phyloP scores from a whole-genome alignment of 2,329 filamentous ascomycete genomes.

The Nemania abortiva region DNA sequence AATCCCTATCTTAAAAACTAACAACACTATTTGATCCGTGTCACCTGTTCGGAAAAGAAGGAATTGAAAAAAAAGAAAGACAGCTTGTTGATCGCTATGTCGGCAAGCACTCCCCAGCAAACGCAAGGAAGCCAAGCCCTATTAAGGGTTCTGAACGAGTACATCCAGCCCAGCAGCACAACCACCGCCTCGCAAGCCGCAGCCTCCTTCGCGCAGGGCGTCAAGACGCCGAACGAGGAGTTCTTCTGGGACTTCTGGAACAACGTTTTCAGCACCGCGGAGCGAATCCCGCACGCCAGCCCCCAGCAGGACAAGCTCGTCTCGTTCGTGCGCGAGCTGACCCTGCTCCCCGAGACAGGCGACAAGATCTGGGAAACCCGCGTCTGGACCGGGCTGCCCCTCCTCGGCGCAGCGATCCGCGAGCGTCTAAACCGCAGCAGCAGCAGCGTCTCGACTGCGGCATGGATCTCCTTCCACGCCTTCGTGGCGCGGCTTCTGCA shows the following conservation, averaged over 20 bases:
- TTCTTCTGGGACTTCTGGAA: constrained; percentile 47
- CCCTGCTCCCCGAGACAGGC: constrained; percentile 44
- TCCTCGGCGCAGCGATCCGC: constrained; percentile 43
- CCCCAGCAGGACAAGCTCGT: constrained; percentile 48
- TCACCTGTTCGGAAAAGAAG: neutral
- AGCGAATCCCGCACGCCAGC: constrained; percentile 46
- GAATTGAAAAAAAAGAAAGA: neutral
- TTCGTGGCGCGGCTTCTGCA: constrained; percentile 47
- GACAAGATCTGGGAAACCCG: constrained; percentile 42
- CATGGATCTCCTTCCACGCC: constrained; percentile 48
- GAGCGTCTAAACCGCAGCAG: constrained; percentile 37
- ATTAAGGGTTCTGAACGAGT: constrained; percentile 44
- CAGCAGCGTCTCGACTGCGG: constrained; percentile 11
- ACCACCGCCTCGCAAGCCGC: constrained; percentile 37
- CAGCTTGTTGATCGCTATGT: constrained; percentile 15
- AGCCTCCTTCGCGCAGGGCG: constrained; percentile 35
- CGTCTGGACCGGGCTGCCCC: constrained; percentile 47
- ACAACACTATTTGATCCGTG: neutral
- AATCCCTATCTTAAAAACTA: neutral
- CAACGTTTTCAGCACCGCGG: constrained; percentile 42
- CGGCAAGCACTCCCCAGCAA: constrained; percentile 30
- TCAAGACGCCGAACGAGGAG: constrained; percentile 36
- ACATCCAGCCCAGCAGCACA: constrained; percentile 34
- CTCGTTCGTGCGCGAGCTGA: constrained; percentile 45
- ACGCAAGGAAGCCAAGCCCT: constrained; percentile 30